Base-by-base conservation (phyloP, 2,329 filamentous ascomycete genomes). In the Ophiostoma triangulosporum region DNA sequence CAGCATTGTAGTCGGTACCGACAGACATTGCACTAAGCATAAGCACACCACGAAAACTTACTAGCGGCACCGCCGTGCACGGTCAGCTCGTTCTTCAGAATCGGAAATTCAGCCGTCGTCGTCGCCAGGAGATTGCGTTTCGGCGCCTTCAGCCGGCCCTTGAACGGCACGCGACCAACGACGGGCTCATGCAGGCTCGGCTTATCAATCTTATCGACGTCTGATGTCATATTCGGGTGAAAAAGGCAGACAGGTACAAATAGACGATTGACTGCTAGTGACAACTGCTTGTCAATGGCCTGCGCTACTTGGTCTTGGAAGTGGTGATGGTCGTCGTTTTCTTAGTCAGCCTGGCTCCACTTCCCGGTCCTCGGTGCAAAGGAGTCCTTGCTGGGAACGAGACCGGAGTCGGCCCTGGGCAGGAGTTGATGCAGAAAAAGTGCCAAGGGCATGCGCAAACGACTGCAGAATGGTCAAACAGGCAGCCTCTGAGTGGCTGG, bases 121-220 rank as follows among this genome's bases (percentile, higher is more conserved):
- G 55, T 9, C 6, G 54, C 5, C n/a, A n/a, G 4, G 1, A 51
- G 36, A 50, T 54, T 45, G n/a, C 51, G 48, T 11, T 9, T 20
- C 6, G 55, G 57, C 11, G 57, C 54, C 46, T 50, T 43, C 9
- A 60, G 48, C 5, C 56, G 56, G 53, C 54, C 57, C n/a, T 54
- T 57, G 45, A 58, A 52, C 17, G 56, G 45, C 33, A 17, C 36
- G 32, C 55, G 53, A 35, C 32, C 17, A 14, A 27, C 43, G 14
- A 20, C 31, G 29, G 45, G 15, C 9, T 29, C 33, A 5, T 17
- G 14, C 35, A 38, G 35, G 20, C 20, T 27, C 24, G 38, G 22
- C 38, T 43, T 43, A 24, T 52, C 31, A 14, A 46, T 6, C 43
- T 27, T 46, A 27, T 46, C 24, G 33, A 35, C 2, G 53, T 26